Evolutionary conservation across 2,329 filamentous ascomycete species (phyloP).

Genomic region (Trichoderma sp.): DNA sequence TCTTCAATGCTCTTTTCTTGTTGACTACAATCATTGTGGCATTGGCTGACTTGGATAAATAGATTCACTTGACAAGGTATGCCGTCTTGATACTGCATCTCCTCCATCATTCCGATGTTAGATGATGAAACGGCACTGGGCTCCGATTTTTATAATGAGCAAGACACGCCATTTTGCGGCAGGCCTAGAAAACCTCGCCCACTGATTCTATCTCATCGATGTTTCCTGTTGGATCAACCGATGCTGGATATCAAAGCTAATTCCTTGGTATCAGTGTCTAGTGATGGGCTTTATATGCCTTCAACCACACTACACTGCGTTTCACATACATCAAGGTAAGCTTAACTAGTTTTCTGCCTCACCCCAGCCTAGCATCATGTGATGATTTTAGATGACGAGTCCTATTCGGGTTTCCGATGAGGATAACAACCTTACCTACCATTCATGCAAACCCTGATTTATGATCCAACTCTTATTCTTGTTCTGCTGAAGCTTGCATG

Average conservation of each 20-base stretch:
- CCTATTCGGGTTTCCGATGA: slow-evolving; percentile 72
- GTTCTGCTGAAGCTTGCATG: slow-evolving; percentile 17
- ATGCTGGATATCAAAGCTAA: slow-evolving; percentile 4
- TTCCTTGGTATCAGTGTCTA: slow-evolving; percentile 21
- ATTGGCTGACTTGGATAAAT: slow-evolving; percentile 36
- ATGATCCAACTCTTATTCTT: slow-evolving; percentile 8
- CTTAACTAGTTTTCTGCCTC: neutral
- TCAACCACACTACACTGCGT: neutral
- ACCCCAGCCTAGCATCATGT: slow-evolving; percentile 25
- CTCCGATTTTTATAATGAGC: slow-evolving; percentile 78
- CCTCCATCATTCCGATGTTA: slow-evolving; percentile 31
- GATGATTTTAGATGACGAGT: slow-evolving; percentile 72
- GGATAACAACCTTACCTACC: slow-evolving; percentile 67
- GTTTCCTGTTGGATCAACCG: neutral
- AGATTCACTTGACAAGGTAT: slow-evolving; percentile 39
- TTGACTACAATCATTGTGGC: slow-evolving; percentile 5
- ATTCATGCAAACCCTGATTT: slow-evolving; percentile 68
- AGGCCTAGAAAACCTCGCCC: slow-evolving; percentile 99
- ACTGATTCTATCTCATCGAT: slow-evolving; percentile 62
- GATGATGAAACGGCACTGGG: slow-evolving; percentile 97
- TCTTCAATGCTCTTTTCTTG: slow-evolving; percentile 6
- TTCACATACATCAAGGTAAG: neutral
- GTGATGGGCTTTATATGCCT: neutral
- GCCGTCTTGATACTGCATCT: slow-evolving; percentile 25
- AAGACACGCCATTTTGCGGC: slow-evolving; percentile 86